Conservation (phyloP, 2,329 filamentous ascomycete genomes). For the Alternaria sp. region DNA sequence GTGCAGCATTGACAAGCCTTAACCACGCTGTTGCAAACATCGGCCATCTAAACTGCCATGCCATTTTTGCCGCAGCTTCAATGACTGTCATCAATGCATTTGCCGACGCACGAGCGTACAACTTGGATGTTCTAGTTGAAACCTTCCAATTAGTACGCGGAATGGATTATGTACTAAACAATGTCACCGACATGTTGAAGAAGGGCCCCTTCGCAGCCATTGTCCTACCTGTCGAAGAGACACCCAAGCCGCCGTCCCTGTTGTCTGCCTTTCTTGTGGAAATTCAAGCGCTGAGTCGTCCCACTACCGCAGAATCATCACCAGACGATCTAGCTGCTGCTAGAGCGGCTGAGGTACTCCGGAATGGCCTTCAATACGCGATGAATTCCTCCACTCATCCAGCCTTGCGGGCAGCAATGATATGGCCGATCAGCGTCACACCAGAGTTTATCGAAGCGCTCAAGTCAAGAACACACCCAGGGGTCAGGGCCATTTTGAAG, state of each 20-base stretch:
- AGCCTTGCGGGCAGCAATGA: constrained; percentile 30
- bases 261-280: constrained; percentile 35
- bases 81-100: constrained; percentile 39
- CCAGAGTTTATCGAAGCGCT: constrained; percentile 28
- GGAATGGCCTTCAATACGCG: constrained; percentile 27
- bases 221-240: constrained; percentile 14
- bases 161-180: constrained; percentile 34
- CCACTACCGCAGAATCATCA: constrained; percentile 12
- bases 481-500: constrained; percentile 24
- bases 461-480: constrained; percentile 22
- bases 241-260: constrained; percentile 28
- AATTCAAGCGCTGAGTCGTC: constrained; percentile 22
- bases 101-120: constrained; percentile 27
- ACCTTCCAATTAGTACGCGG: constrained; percentile 41
- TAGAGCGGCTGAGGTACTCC: constrained; percentile 26
- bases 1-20: constrained; percentile 32
- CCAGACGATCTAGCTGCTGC: constrained; percentile 15
- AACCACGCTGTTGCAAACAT: constrained; percentile 34
- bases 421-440: constrained; percentile 35
- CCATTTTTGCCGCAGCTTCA: constrained; percentile 36
- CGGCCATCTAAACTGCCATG: constrained; percentile 40
- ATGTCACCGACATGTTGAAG: constrained; percentile 26
- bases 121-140: constrained; percentile 37
- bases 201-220: constrained; percentile 37
- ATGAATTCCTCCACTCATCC: constrained; percentile 34